A percentile compares a stretch with the other conserved stretches of the same genome.
Evolutionary conservation across 768 basidiomycete genomes (phyloP).

Genomic region (Termitomyces titanicus): DNA sequence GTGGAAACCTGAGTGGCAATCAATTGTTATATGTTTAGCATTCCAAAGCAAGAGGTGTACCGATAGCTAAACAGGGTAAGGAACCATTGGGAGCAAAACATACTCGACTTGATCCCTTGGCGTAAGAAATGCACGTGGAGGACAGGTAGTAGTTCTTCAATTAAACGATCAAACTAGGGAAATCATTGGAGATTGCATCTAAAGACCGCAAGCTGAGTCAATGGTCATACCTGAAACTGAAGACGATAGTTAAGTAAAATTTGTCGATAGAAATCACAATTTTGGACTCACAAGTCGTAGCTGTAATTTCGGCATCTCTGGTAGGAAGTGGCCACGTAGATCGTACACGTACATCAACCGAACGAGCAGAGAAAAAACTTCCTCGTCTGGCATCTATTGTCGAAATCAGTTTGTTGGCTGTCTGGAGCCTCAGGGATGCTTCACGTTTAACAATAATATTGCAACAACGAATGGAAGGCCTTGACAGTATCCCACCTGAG

Average conservation of each 20-base stretch:
- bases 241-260: neutral
- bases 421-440: slow-evolving; percentile 13
- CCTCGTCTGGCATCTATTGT: slow-evolving; percentile 96
- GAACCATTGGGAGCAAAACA: slow-evolving; percentile 99
- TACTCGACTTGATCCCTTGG: slow-evolving; percentile 94
- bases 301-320: slow-evolving; percentile 98
- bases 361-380: slow-evolving; percentile 94
- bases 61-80: slow-evolving; percentile 95
- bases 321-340: slow-evolving; percentile 93
- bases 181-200: slow-evolving; percentile 1
- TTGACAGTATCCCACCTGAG: slow-evolving; percentile 97
- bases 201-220: neutral
- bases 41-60: slow-evolving; percentile 33
- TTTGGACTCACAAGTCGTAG: slow-evolving; percentile 67
- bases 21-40: neutral
- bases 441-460: slow-evolving; percentile 85
- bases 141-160: slow-evolving; percentile 91
- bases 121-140: slow-evolving; percentile 91
- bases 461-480: slow-evolving; percentile 96
- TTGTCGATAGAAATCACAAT: neutral
- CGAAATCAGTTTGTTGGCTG: slow-evolving; percentile 7
- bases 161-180: slow-evolving; percentile 82
- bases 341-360: slow-evolving; percentile 96
- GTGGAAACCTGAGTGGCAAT: slow-evolving; percentile 66
- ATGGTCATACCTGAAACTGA: slow-evolving; percentile 55